phyloP scores from a whole-genome alignment of 768 basidiomycete genomes.

The Mycena pura region DNA sequence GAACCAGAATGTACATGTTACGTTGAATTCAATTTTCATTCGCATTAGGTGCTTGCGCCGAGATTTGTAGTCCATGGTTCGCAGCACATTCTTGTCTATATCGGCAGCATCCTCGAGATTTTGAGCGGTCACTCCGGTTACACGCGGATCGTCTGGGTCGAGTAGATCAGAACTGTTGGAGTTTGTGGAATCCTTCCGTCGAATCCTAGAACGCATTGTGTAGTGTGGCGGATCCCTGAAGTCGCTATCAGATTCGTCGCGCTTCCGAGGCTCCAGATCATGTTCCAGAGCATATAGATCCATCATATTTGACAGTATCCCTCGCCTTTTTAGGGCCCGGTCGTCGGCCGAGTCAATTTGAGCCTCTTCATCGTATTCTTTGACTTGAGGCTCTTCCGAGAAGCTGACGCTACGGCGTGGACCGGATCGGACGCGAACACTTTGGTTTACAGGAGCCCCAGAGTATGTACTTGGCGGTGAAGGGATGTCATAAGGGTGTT shows the following conservation, averaged over 20 bases:
- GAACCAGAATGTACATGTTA: conserved; percentile 58
- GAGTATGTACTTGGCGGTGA: conserved; percentile 55
- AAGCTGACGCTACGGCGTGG: conserved; percentile 50
- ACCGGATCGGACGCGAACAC: conserved; percentile 33
- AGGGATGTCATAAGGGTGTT: conserved; percentile 67
- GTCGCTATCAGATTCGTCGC: conserved; percentile 19
- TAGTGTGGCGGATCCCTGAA: conserved; percentile 31
- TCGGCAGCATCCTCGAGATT: conserved; percentile 66
- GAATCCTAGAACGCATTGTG: conserved; percentile 36
- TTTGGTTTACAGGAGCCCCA: conserved; percentile 27
- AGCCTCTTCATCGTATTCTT: conserved; percentile 30
- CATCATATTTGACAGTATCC: conserved; percentile 57
- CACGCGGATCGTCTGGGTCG: conserved; percentile 76
- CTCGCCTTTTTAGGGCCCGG: conserved; percentile 47
- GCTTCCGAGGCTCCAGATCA: conserved; percentile 13
- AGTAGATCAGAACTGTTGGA: conserved; percentile 60
- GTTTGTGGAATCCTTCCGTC: conserved; percentile 50
- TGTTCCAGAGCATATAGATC: conserved; percentile 54
- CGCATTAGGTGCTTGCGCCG: conserved; percentile 70
- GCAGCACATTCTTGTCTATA: conserved; percentile 63
- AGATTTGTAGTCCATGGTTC: conserved; percentile 70
- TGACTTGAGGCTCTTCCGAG: conserved; percentile 36
- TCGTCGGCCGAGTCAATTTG: conserved; percentile 36
- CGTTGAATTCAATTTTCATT: conserved; percentile 76
- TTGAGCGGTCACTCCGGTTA: conserved; percentile 61